Conservation (phyloP, 768 basidiomycete species). For the Tulasnella sp. region DNA sequence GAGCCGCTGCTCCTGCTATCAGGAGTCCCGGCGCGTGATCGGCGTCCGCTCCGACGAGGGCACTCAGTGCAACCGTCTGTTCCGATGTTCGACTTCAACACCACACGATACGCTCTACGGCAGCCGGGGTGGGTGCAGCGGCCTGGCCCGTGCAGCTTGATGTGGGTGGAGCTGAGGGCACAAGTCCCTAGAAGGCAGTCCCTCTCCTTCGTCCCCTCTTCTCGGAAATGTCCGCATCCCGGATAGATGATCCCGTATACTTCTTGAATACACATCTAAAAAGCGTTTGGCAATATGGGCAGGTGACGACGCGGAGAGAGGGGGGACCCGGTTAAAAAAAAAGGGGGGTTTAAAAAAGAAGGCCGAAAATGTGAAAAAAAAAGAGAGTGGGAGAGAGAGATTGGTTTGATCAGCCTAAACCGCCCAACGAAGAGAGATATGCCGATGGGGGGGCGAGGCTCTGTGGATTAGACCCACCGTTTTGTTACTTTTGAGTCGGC, state of each 20-base stretch:
- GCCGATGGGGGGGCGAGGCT: background rate
- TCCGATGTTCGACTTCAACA: background rate
- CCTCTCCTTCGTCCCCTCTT: constrained; percentile 3
- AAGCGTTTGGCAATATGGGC: background rate
- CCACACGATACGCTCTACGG: constrained; percentile 12
- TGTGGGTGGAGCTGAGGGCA: constrained; percentile 24
- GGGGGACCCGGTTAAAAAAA: background rate
- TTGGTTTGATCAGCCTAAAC: background rate
- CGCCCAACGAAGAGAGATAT: background rate
- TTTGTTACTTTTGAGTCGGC: background rate
- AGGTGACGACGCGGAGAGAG: background rate
- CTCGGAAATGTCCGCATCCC: constrained; percentile 23
- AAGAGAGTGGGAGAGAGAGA: background rate
- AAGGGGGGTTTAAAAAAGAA: background rate
- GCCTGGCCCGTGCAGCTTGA: background rate
- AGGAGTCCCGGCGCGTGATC: background rate
- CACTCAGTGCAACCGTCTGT: constrained; percentile 9
- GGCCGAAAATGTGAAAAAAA: background rate
- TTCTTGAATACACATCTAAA: constrained; percentile 18
- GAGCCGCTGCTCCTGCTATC: constrained; percentile 9
- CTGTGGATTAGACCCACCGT: background rate
- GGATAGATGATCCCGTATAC: constrained; percentile 1
- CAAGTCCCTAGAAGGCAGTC: constrained; percentile 16
- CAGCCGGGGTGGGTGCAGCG: constrained; percentile 6
- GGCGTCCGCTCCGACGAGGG: background rate